Conservation (phyloP, 805 yeast species). For the Candida alai region DNA sequence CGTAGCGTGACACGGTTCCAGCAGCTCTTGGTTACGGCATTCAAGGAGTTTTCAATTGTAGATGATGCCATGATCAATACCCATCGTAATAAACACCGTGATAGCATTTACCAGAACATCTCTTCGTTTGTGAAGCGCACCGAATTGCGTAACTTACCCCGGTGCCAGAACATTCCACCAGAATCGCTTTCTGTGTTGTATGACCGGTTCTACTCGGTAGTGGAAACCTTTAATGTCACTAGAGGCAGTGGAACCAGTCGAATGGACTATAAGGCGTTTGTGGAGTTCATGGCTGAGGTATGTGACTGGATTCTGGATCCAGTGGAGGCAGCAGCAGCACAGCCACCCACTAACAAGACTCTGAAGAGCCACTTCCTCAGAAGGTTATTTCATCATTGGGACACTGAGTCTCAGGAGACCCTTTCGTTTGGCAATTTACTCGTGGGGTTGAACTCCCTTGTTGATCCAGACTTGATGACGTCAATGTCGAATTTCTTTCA, state of each 20-base stretch:
- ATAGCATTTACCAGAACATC: conserved; percentile 77
- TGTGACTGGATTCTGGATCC: conserved; percentile 66
- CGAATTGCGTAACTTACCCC: conserved; percentile 81
- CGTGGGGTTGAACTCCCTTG: conserved; percentile 65
- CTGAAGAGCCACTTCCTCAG: conserved; percentile 30
- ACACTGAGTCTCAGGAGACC: conserved; percentile 47
- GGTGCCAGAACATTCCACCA: conserved; percentile 54
- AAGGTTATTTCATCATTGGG: conserved; percentile 72
- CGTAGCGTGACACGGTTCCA: conserved; percentile 80
- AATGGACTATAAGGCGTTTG: conserved; percentile 72
- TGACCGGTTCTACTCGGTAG: conserved; percentile 77
- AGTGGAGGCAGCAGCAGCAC: too few species aligned
- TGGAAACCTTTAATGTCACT: conserved; percentile 59
- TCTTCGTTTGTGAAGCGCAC: conserved; percentile 90
- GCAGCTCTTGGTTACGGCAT: conserved; percentile 85
- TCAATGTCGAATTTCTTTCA: conserved; percentile 75
- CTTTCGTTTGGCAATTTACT: conserved; percentile 68
- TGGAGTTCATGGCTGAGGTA: conserved; percentile 69
- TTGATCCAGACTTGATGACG: conserved; percentile 73
- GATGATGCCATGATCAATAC: conserved; percentile 70
- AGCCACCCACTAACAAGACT: conserved; percentile 12
- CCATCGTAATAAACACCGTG: conserved; percentile 67
- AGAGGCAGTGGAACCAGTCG: conserved; percentile 50
- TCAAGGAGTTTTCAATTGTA: conserved; percentile 80
- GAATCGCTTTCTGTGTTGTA: conserved; percentile 69